phyloP scores from a whole-genome alignment of 805 yeast genomes.

The Yamadazyma nakazawae region DNA sequence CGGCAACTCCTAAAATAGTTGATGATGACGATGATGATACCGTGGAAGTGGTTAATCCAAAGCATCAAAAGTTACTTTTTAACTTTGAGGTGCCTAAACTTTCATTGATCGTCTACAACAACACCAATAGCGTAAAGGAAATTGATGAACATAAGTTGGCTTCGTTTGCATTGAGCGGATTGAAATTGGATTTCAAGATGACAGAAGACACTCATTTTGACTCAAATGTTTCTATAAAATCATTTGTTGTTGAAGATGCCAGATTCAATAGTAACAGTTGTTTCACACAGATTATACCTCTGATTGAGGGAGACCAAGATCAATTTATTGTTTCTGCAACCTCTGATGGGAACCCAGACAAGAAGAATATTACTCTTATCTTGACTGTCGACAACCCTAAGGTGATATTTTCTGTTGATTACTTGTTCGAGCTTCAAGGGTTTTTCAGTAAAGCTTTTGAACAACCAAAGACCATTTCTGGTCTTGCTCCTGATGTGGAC shows the following conservation, averaged over 20 bases:
- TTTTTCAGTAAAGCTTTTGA: constrained; percentile 55
- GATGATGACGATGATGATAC: not conserved
- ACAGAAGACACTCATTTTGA: constrained; percentile 52
- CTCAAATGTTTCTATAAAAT: constrained; percentile 60
- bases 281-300: constrained; percentile 80
- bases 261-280: constrained; percentile 60
- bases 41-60: constrained; percentile 18
- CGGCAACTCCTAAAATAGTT: not conserved
- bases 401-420: constrained; percentile 80
- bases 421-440: constrained; percentile 68
- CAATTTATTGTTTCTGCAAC: constrained; percentile 64
- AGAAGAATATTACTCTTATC: constrained; percentile 45
- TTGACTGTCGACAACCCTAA: constrained; percentile 77
- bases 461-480: constrained; percentile 15
- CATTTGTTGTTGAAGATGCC: constrained; percentile 77
- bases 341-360: constrained; percentile 38
- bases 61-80: constrained; percentile 42
- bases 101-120: constrained; percentile 57
- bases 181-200: constrained; percentile 50
- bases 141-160: constrained; percentile 35
- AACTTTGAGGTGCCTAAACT: constrained; percentile 59
- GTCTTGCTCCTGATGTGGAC: constrained; percentile 15
- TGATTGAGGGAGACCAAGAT: constrained; percentile 53
- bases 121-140: constrained; percentile 37
- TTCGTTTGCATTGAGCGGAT: constrained; percentile 51